These are phyloP conservation scores for Polyporus arcularius DNA, from an alignment of 768 basidiomycete genomes.

Conservation along the genomic window DNA sequence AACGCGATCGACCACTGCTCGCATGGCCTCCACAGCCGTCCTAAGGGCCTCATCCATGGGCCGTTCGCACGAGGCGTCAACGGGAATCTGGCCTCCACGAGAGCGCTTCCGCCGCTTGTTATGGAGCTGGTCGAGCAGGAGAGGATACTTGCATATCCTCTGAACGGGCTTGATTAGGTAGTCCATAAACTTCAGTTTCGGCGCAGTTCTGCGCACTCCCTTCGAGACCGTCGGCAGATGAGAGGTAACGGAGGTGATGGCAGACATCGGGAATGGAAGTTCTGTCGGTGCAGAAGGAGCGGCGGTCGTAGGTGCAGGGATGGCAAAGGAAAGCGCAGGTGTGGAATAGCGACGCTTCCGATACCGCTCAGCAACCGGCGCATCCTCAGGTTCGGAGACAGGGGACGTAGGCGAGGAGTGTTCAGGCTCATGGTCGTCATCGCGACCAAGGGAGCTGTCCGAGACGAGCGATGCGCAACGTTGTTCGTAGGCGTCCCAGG, in stretches of 20 bases:
- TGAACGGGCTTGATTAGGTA: constrained; percentile 98
- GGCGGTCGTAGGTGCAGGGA: neutral
- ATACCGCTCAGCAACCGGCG: neutral
- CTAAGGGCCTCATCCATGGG: constrained; percentile 21
- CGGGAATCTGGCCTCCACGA: neutral
- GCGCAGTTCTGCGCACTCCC: neutral
- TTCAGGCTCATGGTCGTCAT: neutral
- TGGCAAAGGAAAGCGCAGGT: constrained; percentile 10
- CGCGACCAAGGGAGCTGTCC: constrained; percentile 22
- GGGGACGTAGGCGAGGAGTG: constrained; percentile 1
- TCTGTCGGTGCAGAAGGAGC: neutral
- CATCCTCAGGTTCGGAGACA: constrained; percentile 3
- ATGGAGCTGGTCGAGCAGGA: constrained; percentile 76
- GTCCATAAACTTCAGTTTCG: constrained; percentile 70
- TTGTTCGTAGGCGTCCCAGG: constrained; percentile 86
- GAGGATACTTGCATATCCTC: constrained; percentile 92
- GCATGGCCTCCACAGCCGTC: constrained; percentile 70
- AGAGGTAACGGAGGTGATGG: constrained; percentile 2
- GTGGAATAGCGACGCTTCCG: constrained; percentile 26
- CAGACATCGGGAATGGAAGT: constrained; percentile 4
- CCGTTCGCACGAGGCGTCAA: neutral
- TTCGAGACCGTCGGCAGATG: neutral
- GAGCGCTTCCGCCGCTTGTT: neutral
- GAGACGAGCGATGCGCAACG: constrained; percentile 59
- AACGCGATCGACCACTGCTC: constrained; percentile 72